A percentile compares a stretch with the other conserved stretches of the same genome.
phyloP scores from a whole-genome alignment of 2,329 filamentous ascomycete genomes.

The Exophiala sideris region DNA sequence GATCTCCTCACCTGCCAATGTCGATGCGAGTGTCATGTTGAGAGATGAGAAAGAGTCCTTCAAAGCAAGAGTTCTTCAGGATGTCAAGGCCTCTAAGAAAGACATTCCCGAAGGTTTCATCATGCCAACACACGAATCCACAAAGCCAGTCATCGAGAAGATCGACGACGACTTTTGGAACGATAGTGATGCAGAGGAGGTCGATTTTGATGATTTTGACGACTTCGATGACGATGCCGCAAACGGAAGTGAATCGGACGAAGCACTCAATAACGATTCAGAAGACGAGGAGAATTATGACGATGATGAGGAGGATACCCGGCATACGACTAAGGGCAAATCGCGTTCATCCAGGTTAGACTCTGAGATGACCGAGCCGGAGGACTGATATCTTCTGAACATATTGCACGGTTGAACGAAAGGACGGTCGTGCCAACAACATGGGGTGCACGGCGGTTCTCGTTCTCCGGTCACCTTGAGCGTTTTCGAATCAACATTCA shows the following conservation, averaged over 20 bases:
- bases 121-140: slow-evolving; percentile 75
- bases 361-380: slow-evolving; percentile 27
- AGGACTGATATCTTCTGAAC: slow-evolving; percentile 3
- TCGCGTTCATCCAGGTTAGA: slow-evolving; percentile 21
- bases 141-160: slow-evolving; percentile 54
- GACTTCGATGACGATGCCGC: slow-evolving; percentile 56
- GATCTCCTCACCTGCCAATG: slow-evolving; percentile 88
- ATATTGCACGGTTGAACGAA: background rate
- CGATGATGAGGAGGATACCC: slow-evolving; percentile 16
- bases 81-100: slow-evolving; percentile 69
- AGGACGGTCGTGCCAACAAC: background rate
- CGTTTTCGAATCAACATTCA: no score
- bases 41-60: slow-evolving; percentile 70
- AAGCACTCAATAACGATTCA: slow-evolving; percentile 53
- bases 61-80: slow-evolving; percentile 63
- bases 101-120: slow-evolving; percentile 76
- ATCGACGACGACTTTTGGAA: slow-evolving; percentile 78
- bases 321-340: slow-evolving; percentile 20
- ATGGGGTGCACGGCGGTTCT: no score
- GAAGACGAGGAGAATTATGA: slow-evolving; percentile 50
- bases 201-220: slow-evolving; percentile 42
- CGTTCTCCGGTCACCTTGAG: no score
- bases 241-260: slow-evolving; percentile 27
- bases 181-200: slow-evolving; percentile 66
- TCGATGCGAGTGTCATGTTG: slow-evolving; percentile 84